Percentiles rank a stretch among this genome's conserved stretches.
These are phyloP conservation scores for Musa schizocarpa DNA, from an alignment of 176 grass and related monocot genomes.

Conservation along the genomic window DNA sequence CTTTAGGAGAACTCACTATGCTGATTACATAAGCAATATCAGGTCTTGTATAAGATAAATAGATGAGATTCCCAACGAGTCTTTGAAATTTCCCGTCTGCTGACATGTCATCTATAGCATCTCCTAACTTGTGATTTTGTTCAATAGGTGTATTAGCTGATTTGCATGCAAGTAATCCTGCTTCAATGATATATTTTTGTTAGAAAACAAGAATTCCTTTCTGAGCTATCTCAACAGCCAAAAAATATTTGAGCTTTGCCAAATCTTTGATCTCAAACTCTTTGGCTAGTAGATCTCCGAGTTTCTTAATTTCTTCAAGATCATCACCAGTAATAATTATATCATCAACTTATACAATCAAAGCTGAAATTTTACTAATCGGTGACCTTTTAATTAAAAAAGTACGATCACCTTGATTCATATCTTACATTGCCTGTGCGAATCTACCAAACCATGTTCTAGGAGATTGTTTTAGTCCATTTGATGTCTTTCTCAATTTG, in stretches of 20 bases:
- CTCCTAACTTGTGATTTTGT: too few relatives aligned
- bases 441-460: neutral
- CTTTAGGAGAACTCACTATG: neutral
- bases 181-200: neutral
- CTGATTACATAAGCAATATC: neutral
- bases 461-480: neutral
- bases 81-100: neutral
- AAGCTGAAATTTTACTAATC: too few relatives aligned
- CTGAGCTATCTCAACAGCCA: neutral
- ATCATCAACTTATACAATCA: too few relatives aligned
- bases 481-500: neutral
- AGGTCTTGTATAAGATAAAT: neutral
- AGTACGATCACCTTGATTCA: neutral
- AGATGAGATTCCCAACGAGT: neutral
- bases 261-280: too few relatives aligned
- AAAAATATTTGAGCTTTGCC: too few relatives aligned
- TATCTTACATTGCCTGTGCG: neutral
- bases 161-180: neutral
- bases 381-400: neutral
- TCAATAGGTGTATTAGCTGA: too few relatives aligned
- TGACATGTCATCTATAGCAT: too few relatives aligned
- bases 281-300: too few relatives aligned
- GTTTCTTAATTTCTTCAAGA: too few relatives aligned
- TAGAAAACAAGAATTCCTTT: neutral
- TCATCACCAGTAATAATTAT: too few relatives aligned